Base-by-base conservation (phyloP, 1,139 yeast genomes). In the Lodderomyces jiufengensis region DNA sequence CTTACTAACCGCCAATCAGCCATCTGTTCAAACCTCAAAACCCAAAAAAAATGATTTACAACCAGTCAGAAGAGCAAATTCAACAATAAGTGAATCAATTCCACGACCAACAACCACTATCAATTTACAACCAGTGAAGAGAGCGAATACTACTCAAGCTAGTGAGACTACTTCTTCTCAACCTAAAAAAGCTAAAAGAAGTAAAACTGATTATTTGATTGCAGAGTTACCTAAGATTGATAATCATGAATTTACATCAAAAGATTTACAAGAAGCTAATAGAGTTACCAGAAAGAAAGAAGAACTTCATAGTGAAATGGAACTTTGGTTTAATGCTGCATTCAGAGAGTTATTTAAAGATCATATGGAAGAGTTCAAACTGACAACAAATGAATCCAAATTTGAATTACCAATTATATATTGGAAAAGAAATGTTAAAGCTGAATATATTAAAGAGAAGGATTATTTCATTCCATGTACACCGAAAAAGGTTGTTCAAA, bases 381-480 rank as follows among this genome's bases (percentile, higher is more conserved):
- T 41, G 42, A 15, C 29, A 9, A 9, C 36, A 5, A 14, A 36
- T n/a, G 28, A 23, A 6, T 20, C 18, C 12, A 29, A 31, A 2
- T 21, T 31, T 27, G 51, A 49, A 5, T 16, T 53, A 4, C 72
- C 73, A 0, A 34, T 61, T 8, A 55, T 69, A 5, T 46, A 45
- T 29, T 70, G 74, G 73, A 57, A 54, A 37, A 48, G 76, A 9
- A 48, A 51, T 18, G 54, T 61, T 3, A 54, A 43, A 20, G 65
- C 80, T 1, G 48, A 53, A 1, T 79, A 76, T 49, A 72, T 73
- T 46, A 46, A 57, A 12, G 52, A 48, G 3, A 59, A 61, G 30
- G 84, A 78, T 44, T 49, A 70, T 0, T 82, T 78, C 43, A 64
- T 75, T 7, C 88, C 90, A 0, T 63, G 75, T 36, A 59, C 53